phyloP scores from a whole-genome alignment of 2,329 filamentous ascomycete species.

The Xylaria sp. region DNA sequence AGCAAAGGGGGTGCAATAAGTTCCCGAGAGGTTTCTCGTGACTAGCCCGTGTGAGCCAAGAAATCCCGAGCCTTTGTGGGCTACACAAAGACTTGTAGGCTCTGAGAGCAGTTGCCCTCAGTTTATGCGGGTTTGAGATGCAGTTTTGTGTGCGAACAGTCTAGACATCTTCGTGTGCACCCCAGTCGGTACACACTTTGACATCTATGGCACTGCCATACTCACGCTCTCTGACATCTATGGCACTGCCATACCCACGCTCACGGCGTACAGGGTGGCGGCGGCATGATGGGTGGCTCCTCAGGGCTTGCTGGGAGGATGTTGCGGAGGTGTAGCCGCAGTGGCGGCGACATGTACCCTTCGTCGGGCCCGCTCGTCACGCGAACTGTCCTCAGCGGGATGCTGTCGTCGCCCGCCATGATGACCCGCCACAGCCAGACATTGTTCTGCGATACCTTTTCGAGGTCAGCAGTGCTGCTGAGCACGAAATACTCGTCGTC shows the following conservation, averaged over 20 bases:
- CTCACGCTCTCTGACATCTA: no score
- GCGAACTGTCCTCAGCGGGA: constrained; percentile 41
- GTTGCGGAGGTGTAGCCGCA: constrained; percentile 47
- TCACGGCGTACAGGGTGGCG: constrained; percentile 40
- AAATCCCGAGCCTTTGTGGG: no score
- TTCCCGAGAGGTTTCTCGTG: no score
- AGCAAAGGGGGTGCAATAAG: no score
- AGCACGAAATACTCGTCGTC: constrained; percentile 48
- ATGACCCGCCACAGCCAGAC: constrained; percentile 46
- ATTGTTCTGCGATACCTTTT: constrained; percentile 46
- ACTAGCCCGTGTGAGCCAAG: no score
- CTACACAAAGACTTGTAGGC: no score
- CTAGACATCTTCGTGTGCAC: no score
- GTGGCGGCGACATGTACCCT: constrained; percentile 44
- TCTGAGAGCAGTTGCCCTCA: no score
- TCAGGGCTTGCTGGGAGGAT: constrained; percentile 45
- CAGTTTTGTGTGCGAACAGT: no score
- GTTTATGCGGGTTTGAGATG: no score
- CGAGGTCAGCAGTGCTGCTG: constrained; percentile 45
- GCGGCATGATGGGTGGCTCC: constrained; percentile 43
- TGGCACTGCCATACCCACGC: constrained; percentile 54
- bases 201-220: no score
- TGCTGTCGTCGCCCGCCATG: constrained; percentile 47
- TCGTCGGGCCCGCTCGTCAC: constrained; percentile 41
- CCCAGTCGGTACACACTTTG: constrained; percentile 20